Conservation (phyloP, 495 filamentous ascomycete genomes). For the Xanthoparmelia taractica region DNA sequence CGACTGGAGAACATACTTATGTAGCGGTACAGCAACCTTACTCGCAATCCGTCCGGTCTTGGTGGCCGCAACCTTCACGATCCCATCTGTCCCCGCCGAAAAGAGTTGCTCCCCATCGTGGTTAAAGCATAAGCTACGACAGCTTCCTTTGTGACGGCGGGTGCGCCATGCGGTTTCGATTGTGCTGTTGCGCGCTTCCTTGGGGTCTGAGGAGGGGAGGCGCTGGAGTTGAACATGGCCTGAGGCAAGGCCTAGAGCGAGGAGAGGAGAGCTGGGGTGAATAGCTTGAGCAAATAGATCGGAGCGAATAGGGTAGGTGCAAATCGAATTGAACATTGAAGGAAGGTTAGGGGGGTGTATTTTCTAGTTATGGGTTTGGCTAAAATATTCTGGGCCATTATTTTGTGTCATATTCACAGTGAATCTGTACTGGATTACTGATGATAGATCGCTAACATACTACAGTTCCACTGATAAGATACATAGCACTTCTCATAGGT, state of each 20-base stretch:
- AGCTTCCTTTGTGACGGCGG: constrained; percentile 84
- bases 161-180: constrained; percentile 86
- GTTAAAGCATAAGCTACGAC: constrained; percentile 68
- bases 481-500: not conserved
- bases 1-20: constrained; percentile 13
- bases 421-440: no score
- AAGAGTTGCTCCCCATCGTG: constrained; percentile 69
- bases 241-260: constrained; percentile 74
- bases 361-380: not conserved
- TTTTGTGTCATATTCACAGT: no score
- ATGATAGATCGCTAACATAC: not conserved
- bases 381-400: not conserved
- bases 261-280: constrained; percentile 72
- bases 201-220: constrained; percentile 47
- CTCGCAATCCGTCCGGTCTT: constrained; percentile 72
- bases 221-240: constrained; percentile 85
- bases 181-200: constrained; percentile 57
- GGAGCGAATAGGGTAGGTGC: constrained; percentile 74
- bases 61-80: constrained; percentile 78
- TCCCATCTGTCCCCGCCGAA: constrained; percentile 80
- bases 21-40: constrained; percentile 51
- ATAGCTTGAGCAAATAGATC: constrained; percentile 86
- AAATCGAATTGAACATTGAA: constrained; percentile 73
- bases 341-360: not conserved
- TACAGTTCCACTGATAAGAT: not conserved